Percentiles rank a stretch among this genome's conserved stretches.
Evolutionary conservation across 257 asterid genomes (phyloP).

Genomic region (Nicotiana paniculata): DNA sequence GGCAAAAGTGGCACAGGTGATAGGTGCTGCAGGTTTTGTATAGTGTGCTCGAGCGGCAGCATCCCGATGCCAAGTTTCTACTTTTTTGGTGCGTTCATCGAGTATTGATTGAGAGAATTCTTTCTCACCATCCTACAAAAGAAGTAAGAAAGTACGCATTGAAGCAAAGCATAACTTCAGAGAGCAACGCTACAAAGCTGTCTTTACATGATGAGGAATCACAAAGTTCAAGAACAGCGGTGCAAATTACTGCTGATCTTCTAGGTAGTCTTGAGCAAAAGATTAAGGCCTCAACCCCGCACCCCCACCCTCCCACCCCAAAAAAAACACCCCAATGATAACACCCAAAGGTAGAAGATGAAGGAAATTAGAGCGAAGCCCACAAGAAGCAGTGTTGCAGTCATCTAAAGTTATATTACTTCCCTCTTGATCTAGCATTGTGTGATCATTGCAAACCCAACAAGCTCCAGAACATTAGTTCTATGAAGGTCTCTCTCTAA

Average conservation of each 20-base stretch:
- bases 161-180: neutral
- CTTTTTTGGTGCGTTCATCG: constrained; percentile 78
- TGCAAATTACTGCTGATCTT: neutral
- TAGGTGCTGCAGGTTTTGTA: constrained; percentile 71
- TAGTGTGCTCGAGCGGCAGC: constrained; percentile 64
- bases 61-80: constrained; percentile 88
- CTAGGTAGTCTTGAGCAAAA: neutral
- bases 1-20: constrained; percentile 97
- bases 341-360: neutral
- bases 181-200: neutral
- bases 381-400: neutral
- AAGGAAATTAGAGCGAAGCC: neutral
- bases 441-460: neutral
- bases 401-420: neutral
- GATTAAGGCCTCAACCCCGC: neutral
- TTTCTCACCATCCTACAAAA: constrained; percentile 54
- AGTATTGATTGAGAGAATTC: constrained; percentile 54
- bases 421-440: neutral
- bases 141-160: neutral
- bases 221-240: neutral
- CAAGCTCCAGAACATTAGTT: neutral
- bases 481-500: neutral
- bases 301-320: neutral
- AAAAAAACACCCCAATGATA: neutral
- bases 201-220: neutral